A percentile compares a stretch with the other conserved stretches of the same genome.
Evolutionary conservation across 2,329 filamentous ascomycete species (phyloP).

Genomic region (Orbilia ellipsospora): DNA sequence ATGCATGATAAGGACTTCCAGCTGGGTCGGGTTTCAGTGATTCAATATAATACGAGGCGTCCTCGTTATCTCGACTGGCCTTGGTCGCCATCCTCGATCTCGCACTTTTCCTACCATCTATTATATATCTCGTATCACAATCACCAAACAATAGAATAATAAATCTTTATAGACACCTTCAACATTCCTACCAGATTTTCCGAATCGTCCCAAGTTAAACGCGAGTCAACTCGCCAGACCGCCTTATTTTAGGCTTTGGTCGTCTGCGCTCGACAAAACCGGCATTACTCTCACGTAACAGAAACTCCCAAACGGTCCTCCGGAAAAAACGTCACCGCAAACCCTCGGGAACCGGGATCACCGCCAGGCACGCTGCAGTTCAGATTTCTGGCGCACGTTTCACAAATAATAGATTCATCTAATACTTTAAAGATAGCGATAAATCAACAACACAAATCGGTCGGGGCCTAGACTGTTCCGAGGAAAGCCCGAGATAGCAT

Average conservation of each 20-base stretch:
- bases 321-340: constrained; percentile 35
- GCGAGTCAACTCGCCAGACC: constrained; percentile 4
- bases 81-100: not conserved
- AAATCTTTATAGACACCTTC: not conserved
- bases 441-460: constrained; percentile 33
- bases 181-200: not conserved
- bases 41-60: constrained; percentile 31
- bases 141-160: no score
- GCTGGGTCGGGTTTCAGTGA: constrained; percentile 11
- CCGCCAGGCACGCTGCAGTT: constrained; percentile 15
- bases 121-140: no score
- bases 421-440: constrained; percentile 47
- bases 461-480: constrained; percentile 2
- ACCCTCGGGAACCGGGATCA: constrained; percentile 22
- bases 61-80: constrained; percentile 22
- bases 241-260: constrained; percentile 22
- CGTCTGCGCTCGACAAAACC: constrained; percentile 34
- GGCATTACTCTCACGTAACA: constrained; percentile 54
- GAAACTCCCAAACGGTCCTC: constrained; percentile 43
- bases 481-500: constrained; percentile 24
- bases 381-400: constrained; percentile 37
- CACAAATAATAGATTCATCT: constrained; percentile 54
- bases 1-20: constrained; percentile 40
- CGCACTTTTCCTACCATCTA: no score
- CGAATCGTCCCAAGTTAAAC: not conserved